Evolutionary conservation across 2,329 filamentous ascomycete species (phyloP).

Genomic region (Curvularia sp.): DNA sequence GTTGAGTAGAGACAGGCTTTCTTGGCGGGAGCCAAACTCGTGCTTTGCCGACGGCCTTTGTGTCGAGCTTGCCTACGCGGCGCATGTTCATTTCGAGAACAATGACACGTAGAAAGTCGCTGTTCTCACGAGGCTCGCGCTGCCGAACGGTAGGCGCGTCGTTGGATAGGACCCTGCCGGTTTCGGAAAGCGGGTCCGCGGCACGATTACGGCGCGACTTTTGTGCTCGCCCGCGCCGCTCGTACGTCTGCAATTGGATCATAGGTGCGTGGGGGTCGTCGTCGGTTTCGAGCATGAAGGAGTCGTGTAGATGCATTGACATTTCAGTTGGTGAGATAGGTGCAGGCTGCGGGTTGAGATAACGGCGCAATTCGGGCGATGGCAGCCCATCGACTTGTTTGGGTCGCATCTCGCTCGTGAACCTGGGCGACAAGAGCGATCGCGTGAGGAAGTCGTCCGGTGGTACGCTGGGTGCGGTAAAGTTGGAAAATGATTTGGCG

Average conservation of each 20-base stretch:
- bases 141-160: constrained; percentile 58
- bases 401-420: constrained; percentile 68
- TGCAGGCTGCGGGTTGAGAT: constrained; percentile 64
- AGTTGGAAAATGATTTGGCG: constrained; percentile 67
- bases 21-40: constrained; percentile 68
- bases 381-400: constrained; percentile 61
- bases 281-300: constrained; percentile 45
- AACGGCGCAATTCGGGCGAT: constrained; percentile 64
- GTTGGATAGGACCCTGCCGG: constrained; percentile 51
- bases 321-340: constrained; percentile 49
- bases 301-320: constrained; percentile 51
- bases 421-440: constrained; percentile 64
- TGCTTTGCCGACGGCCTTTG: constrained; percentile 62
- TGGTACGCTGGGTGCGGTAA: constrained; percentile 60
- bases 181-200: constrained; percentile 53
- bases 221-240: constrained; percentile 47
- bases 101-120: constrained; percentile 68
- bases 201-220: constrained; percentile 33
- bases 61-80: constrained; percentile 66
- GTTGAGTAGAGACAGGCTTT: constrained; percentile 42
- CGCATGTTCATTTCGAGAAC: constrained; percentile 75
- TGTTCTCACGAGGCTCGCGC: constrained; percentile 69
- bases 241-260: constrained; percentile 70
- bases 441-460: constrained; percentile 67
- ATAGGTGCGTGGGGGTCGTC: constrained; percentile 58